Conservation (phyloP, 1,284 basidiomycete genomes). For the Melampsora americana region DNA sequence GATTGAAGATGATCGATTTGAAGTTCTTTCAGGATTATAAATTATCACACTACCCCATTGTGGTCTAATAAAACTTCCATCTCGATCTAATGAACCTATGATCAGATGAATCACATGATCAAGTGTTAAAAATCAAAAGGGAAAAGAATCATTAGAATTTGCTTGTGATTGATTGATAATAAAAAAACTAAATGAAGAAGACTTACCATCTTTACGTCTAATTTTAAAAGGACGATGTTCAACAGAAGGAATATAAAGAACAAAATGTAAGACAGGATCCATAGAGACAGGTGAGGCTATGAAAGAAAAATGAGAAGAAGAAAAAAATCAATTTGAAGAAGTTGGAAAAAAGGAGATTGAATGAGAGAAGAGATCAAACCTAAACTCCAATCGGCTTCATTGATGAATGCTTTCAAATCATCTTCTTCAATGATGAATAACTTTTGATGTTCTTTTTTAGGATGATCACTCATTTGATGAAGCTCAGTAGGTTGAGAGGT, state of each 20-base stretch:
- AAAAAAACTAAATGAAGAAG: not conserved
- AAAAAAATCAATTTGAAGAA: no score
- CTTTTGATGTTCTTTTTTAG: not conserved
- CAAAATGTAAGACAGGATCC: constrained; percentile 86
- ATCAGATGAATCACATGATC: no score
- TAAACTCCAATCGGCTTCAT: constrained; percentile 90
- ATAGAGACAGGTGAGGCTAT: constrained; percentile 76
- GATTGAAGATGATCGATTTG: constrained; percentile 47
- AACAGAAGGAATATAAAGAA: constrained; percentile 79
- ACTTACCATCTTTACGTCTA: constrained; percentile 62
- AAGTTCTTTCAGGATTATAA: constrained; percentile 60
- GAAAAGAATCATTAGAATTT: no score
- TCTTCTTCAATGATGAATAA: constrained; percentile 65
- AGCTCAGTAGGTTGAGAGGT: constrained; percentile 67
- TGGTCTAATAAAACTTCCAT: constrained; percentile 74
- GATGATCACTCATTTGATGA: not conserved
- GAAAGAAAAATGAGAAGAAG: no score
- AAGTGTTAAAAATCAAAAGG: no score
- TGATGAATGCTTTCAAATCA: constrained; percentile 83
- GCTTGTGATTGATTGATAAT: no score
- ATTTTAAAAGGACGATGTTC: constrained; percentile 69
- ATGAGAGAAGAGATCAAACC: constrained; percentile 60
- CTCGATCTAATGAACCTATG: constrained; percentile 13
- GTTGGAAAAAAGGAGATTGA: not conserved
- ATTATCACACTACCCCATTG: constrained; percentile 92